Evolutionary conservation across 2,329 filamentous ascomycete species (phyloP).

Genomic region (Epichloe gansuensis): DNA sequence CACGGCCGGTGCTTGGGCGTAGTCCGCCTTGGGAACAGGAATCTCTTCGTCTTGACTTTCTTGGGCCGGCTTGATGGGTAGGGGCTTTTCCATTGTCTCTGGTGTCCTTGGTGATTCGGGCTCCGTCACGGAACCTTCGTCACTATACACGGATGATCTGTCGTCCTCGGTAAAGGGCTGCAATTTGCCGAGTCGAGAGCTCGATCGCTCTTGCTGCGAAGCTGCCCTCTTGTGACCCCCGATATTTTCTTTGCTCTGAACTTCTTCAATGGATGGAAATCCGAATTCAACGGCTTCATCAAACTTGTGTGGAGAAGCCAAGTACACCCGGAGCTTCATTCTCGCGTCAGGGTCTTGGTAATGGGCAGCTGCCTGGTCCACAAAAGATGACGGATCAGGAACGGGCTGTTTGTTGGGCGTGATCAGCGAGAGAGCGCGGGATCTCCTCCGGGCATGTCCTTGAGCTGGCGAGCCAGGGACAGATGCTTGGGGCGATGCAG

Average conservation of each 20-base stretch:
- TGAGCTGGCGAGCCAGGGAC: conserved; percentile 10
- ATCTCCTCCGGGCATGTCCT: conserved; percentile 35
- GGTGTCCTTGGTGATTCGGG: conserved; percentile 48
- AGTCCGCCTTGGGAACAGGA: conserved; percentile 23
- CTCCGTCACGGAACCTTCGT: conserved; percentile 41
- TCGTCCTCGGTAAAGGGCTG: conserved; percentile 48
- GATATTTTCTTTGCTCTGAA: conserved; percentile 18
- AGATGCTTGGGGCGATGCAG: conserved; percentile 12
- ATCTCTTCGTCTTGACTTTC: conserved; percentile 14
- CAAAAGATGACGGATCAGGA: conserved; percentile 17
- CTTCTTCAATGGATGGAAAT: conserved; percentile 56
- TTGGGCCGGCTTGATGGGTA: conserved; percentile 16
- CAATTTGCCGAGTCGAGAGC: conserved; percentile 34
- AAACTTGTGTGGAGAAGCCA: conserved; percentile 86
- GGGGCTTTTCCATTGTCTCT: conserved; percentile 30
- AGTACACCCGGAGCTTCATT: conserved; percentile 70
- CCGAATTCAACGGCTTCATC: conserved; percentile 92
- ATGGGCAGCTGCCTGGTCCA: conserved; percentile 64
- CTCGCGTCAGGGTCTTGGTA: conserved; percentile 86
- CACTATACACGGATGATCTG: conserved; percentile 40
- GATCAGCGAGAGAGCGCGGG: conserved; percentile 42
- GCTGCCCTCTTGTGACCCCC: conserved; percentile 10
- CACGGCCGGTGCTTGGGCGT: conserved; percentile 38
- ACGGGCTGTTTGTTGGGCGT: conserved; percentile 29
- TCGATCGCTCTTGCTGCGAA: conserved; percentile 14